These are phyloP conservation scores for Phytophthora constricta DNA, from an alignment of 352 stramenopile species.

Conservation along the genomic window DNA sequence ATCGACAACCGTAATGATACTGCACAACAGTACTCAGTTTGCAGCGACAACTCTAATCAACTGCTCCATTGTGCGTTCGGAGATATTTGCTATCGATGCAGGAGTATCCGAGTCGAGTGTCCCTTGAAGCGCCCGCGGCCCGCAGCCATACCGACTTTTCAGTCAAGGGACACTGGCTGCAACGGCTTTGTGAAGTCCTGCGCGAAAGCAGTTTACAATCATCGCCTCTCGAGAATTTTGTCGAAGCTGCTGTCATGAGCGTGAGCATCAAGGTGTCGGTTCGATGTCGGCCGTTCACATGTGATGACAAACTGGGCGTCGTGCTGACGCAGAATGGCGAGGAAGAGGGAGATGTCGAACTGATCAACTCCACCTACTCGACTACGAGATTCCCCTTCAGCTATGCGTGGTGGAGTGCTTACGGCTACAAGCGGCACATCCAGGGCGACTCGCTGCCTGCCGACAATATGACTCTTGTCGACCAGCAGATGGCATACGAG, in stretches of 20 bases:
- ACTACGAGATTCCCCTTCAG: constrained; percentile 94
- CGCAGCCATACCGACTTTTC: constrained; percentile 30
- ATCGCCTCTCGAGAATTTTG: neutral
- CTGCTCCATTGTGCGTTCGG: too few species aligned
- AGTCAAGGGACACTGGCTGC: constrained; percentile 21
- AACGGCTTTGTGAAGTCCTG: too few species aligned
- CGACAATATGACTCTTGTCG: constrained; percentile 89
- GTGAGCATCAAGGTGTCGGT: constrained; percentile 92
- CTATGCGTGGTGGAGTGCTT: constrained; percentile 95
- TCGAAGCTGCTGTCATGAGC: constrained; percentile 52
- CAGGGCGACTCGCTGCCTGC: constrained; percentile 63
- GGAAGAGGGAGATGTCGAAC: constrained; percentile 93
- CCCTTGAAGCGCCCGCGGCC: constrained; percentile 5
- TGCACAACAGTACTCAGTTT: too few species aligned
- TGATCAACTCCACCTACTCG: constrained; percentile 94
- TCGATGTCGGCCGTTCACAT: constrained; percentile 87
- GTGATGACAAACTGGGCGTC: constrained; percentile 92
- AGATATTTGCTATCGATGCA: constrained; percentile 9
- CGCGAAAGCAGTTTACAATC: too few species aligned
- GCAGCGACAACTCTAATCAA: too few species aligned
- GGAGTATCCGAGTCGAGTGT: too few species aligned
- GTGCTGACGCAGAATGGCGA: constrained; percentile 91
- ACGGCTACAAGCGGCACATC: constrained; percentile 92
- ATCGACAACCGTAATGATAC: neutral
- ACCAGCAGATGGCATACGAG: constrained; percentile 92